These are phyloP conservation scores for Tetracladium setigerum DNA, from an alignment of 495 filamentous ascomycete genomes.

Conservation along the genomic window DNA sequence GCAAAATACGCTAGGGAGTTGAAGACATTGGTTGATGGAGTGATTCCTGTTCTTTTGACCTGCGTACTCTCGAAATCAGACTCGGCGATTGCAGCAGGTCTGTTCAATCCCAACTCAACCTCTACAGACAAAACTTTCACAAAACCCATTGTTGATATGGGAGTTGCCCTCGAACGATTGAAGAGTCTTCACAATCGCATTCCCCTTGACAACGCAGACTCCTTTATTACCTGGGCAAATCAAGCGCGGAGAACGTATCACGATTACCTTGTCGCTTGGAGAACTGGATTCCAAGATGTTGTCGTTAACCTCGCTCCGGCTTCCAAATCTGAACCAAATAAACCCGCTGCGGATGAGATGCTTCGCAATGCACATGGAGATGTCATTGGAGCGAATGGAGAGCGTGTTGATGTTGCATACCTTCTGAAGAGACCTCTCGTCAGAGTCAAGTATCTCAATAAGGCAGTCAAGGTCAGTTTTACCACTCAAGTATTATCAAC, in stretches of 20 bases:
- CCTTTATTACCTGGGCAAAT: constrained; percentile 73
- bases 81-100: constrained; percentile 53
- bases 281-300: constrained; percentile 90
- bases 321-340: constrained; percentile 7
- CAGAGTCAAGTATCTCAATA: constrained; percentile 79
- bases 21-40: constrained; percentile 88
- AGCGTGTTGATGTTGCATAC: constrained; percentile 91
- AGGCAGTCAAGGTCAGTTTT: constrained; percentile 54
- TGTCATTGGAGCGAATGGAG: constrained; percentile 62
- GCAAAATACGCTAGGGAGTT: constrained; percentile 87
- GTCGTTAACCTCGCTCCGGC: constrained; percentile 85
- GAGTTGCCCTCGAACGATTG: constrained; percentile 76
- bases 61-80: constrained; percentile 74
- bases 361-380: constrained; percentile 73
- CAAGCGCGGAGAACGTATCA: constrained; percentile 69
- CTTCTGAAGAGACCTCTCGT: constrained; percentile 84
- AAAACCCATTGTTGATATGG: constrained; percentile 92
- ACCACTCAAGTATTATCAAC: constrained; percentile 32
- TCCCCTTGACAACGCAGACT: constrained; percentile 58
- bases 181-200: constrained; percentile 73
- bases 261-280: constrained; percentile 85
- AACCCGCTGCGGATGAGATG: constrained; percentile 56
- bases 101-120: constrained; percentile 56
- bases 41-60: constrained; percentile 84
- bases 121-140: constrained; percentile 48